Evolutionary conservation across 2,329 filamentous ascomycete species (phyloP).

Genomic region (Neopestalotiopsis rosae): DNA sequence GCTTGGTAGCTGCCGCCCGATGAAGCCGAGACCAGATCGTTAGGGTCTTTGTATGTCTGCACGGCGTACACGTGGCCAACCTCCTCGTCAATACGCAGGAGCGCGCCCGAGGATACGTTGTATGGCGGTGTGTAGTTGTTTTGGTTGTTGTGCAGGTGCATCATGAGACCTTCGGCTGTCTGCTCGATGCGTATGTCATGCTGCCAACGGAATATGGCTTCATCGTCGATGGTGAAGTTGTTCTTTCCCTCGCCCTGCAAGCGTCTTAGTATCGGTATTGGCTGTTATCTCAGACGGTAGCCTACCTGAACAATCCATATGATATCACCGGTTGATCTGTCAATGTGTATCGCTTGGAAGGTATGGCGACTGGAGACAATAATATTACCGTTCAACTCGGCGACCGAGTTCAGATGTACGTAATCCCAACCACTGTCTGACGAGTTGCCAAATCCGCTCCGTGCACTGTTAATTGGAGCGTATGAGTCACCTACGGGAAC

Average conservation of each 20-base stretch:
- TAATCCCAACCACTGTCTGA: constrained; percentile 14
- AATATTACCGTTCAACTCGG: neutral
- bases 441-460: neutral
- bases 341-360: neutral
- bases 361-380: neutral
- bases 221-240: constrained; percentile 1
- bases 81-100: neutral
- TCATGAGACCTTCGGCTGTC: neutral
- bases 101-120: neutral
- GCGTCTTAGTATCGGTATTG: neutral
- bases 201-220: neutral
- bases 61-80: neutral
- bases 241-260: neutral
- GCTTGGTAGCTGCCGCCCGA: neutral
- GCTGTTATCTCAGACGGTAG: neutral
- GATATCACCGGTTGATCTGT: neutral
- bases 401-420: constrained; percentile 15
- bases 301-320: neutral
- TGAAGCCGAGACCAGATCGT: neutral
- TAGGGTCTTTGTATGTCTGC: neutral
- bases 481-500: constrained; percentile 24
- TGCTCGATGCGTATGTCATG: neutral
- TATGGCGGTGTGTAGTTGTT: neutral
- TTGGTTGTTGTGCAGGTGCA: neutral
- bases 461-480: neutral